Percentiles rank a stretch among this genome's conserved stretches.
Evolutionary conservation across 1,139 yeast species (phyloP).

Genomic region (Scheffersomyces quercinus): DNA sequence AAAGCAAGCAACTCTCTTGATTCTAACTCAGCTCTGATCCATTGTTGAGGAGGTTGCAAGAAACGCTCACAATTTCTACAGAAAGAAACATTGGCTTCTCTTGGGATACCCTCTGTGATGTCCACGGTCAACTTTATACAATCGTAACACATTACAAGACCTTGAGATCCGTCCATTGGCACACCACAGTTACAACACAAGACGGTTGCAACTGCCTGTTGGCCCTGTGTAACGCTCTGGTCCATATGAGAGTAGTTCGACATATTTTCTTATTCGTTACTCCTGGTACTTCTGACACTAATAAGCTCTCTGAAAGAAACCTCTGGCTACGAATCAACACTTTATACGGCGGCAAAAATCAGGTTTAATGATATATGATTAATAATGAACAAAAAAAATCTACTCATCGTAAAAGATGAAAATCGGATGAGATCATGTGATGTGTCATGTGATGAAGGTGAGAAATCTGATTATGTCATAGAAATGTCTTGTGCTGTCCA

Average conservation of each 20-base stretch:
- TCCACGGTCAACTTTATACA: constrained; percentile 94
- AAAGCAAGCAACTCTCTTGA: constrained; percentile 89
- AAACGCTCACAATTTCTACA: constrained; percentile 98
- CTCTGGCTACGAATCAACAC: too few species aligned
- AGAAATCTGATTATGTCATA: neutral
- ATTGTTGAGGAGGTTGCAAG: constrained; percentile 90
- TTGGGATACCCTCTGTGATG: constrained; percentile 92
- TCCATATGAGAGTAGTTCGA: constrained; percentile 52
- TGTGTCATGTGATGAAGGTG: neutral
- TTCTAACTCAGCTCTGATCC: constrained; percentile 91
- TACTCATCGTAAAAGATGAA: constrained; percentile 1
- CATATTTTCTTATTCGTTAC: constrained; percentile 23
- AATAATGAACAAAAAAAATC: neutral
- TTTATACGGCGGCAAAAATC: neutral
- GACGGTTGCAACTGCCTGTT: constrained; percentile 66
- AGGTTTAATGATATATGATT: neutral
- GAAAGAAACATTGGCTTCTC: constrained; percentile 89
- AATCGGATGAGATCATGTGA: neutral
- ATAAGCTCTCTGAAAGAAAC: too few species aligned
- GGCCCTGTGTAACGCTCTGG: constrained; percentile 23
- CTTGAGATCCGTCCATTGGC: constrained; percentile 94
- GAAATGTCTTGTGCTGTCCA: too few species aligned
- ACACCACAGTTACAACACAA: constrained; percentile 98
- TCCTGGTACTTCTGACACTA: too few species aligned
- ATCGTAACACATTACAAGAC: constrained; percentile 95